Base-by-base conservation (phyloP, 2,329 filamentous ascomycete species). In the Tolypocladium album region DNA sequence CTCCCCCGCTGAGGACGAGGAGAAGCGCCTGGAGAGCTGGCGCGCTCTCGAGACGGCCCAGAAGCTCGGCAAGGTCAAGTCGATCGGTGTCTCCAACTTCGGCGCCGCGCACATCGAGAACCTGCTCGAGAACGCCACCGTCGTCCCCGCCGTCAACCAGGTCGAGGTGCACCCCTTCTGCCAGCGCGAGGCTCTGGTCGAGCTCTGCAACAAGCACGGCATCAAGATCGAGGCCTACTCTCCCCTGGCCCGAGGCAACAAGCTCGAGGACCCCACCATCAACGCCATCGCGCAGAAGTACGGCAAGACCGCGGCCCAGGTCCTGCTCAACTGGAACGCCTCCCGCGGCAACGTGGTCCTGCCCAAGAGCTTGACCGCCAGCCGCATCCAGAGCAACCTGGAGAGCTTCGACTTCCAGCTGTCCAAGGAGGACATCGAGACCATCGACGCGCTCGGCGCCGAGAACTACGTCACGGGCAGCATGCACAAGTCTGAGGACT, bases 41-140 rank as follows among this genome's bases (percentile, higher is more conserved):
- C 80, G 78, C 65, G 90, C 90, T 58, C 73, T 86, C 64, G 82
- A 88, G 70, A 84, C 82, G 27, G 85, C 91, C 78, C 79, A 85
- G 70, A 79, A 79, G 43, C 79, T 82, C 1, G 87, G 88, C 65
- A 84, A 84, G 67, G 85, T 86, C 59, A 80, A 77, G 63, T 83
- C 85, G 56, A 90, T 93, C 65, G 89, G 90, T 57, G 86, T 93
- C 38, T 89, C 86, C 67, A 93, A 93, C 78, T 92, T 88, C 70
- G 89, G 89, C 0, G 82, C 89, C 56, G 68, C 72, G n/a, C 89
- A 92, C 75, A 83, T 87, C n/a, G 55, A 64, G 50, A 64, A 62
- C 53, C 73, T 86, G 38, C 73, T 86, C 1, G 66, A 79, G 65
- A 82, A 84, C 8, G 83, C 84, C 50, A 79, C 76, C 59, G 73